phyloP scores from a whole-genome alignment of 2,329 filamentous ascomycete species.

The Ascomycota sp. region DNA sequence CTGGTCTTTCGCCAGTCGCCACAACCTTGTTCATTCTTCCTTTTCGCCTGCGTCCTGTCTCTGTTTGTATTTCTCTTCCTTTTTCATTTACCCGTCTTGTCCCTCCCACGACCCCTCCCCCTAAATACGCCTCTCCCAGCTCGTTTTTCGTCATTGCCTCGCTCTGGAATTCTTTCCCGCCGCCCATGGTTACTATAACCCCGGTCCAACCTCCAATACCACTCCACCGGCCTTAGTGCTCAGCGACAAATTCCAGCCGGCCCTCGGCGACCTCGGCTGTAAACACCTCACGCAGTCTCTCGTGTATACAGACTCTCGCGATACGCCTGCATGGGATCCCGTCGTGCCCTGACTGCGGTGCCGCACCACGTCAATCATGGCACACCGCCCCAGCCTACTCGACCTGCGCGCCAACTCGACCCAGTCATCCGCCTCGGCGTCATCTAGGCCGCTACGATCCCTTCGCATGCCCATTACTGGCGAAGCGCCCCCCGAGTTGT shows the following conservation, averaged over 20 bases:
- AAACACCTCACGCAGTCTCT: background rate
- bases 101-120: background rate
- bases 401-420: constrained; percentile 37
- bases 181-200: constrained; percentile 5
- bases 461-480: constrained; percentile 56
- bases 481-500: constrained; percentile 70
- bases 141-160: background rate
- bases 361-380: constrained; percentile 18
- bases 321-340: constrained; percentile 2
- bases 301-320: too few species aligned
- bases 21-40: too few species aligned
- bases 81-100: background rate
- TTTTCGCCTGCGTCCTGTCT: too few species aligned
- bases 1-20: too few species aligned
- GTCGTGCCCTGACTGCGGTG: constrained; percentile 2
- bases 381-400: constrained; percentile 32
- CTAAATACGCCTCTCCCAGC: background rate
- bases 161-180: constrained; percentile 1
- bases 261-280: background rate
- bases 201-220: constrained; percentile 5
- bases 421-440: constrained; percentile 20
- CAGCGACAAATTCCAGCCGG: constrained; percentile 2
- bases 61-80: too few species aligned
- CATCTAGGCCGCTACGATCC: constrained; percentile 38
- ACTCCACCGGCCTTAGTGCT: constrained; percentile 3